Evolutionary conservation across 345 rosid genomes (phyloP).

Genomic region (Syzygium oleosum): DNA sequence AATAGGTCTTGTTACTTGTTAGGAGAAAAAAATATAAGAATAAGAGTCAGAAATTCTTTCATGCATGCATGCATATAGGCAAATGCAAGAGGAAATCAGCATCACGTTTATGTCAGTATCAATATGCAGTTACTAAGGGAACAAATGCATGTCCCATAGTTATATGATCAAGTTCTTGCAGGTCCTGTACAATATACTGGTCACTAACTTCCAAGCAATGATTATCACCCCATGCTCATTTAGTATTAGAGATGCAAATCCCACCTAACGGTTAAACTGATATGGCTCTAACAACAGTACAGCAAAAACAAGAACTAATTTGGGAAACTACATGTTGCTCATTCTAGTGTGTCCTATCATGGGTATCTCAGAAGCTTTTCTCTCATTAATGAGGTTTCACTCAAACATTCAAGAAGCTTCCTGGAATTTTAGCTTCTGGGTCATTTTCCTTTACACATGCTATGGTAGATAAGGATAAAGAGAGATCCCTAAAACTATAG

Average conservation of each 20-base stretch:
- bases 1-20: not conserved
- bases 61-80: not conserved
- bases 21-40: not conserved
- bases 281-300: not conserved
- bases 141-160: not conserved
- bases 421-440: not conserved
- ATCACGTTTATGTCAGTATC: not conserved
- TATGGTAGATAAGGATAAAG: not conserved
- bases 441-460: not conserved
- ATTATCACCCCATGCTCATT: not conserved
- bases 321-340: not conserved
- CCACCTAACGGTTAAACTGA: not conserved
- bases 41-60: not conserved
- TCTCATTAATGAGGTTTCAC: not conserved
- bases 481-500: not conserved
- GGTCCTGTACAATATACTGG: not conserved
- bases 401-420: not conserved
- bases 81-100: not conserved
- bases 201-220: not conserved
- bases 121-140: not conserved
- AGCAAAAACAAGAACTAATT: not conserved
- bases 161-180: not conserved
- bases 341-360: not conserved
- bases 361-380: not conserved
- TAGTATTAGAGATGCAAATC: not conserved